Base-by-base conservation (phyloP, 2,329 filamentous ascomycete species). In the Rutstroemia sp. region DNA sequence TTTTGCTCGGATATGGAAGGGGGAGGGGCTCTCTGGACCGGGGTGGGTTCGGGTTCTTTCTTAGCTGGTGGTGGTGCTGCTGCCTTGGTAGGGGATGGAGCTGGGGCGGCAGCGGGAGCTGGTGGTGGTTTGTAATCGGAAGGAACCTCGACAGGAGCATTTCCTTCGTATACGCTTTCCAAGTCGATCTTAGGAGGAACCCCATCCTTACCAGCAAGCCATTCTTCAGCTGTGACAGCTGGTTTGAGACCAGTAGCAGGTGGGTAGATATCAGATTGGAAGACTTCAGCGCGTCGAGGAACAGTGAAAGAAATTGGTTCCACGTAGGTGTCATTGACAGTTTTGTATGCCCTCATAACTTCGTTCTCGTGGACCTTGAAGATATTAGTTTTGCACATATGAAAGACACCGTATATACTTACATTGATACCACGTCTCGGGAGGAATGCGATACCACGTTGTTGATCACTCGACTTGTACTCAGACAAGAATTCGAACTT, bases 241-340 rank as follows among this genome's bases (percentile, higher is more conserved):
- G 94, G 83, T 73, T 90, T 95, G 54, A 81, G 71, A 59, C 94
- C 92, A 56, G 79, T 78, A 12, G 91, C 87, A 10, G 94, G 92
- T 44, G 92, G 94, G 73, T 90, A 99, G 67, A 99, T 96, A 70
- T 99, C 94, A 59, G 91, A 90, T 75, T 97, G 92, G 83, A 96
- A 96, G 52, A 87, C 90, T 73, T 96, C 91, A 55, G 94, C 90
- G 61, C 94, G 85, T 61, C 94, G 85, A 49, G 94, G 94, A 2
- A 97, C 94, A 54, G 95, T 95, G 76, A 99, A 99, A 2, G 94
- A 96, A 69, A 99, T 88, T 42, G 94, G 94, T 74, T 99, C 94
- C 66, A 99, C 90, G 75, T 95, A 96, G 48, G 77, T 73, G 71
- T 99, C 94, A 73, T 92, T 95, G 71, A 97, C 89, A 0, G 94